Evolutionary conservation across 805 yeast species (phyloP), one percentile per base, ranked within the genome.

Genomic region (Isabelozyma heimii): DNA sequence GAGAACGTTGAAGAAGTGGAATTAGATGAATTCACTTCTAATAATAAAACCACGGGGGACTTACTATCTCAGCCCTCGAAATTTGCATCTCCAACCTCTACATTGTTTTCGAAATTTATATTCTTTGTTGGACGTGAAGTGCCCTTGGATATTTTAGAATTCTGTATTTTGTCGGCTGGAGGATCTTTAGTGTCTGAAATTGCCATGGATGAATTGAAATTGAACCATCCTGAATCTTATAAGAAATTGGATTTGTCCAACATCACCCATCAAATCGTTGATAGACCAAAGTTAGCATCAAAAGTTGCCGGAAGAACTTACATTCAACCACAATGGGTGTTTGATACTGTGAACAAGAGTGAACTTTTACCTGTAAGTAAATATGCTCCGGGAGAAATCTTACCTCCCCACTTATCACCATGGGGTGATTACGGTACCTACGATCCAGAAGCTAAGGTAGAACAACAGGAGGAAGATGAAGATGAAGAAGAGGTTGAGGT

Each of bases 321-420:
- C 63, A 68, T 92, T 43, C 99, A 94, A 73, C 99, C 99, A 15
- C 99, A 94, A 76, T 94, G 99, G 99, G 77, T 94, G 28, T 91
- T 94, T 66, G 99, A 94, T 67, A 85, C 87, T 61, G 73, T 94
- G 52, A 94, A 94, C 74, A 86, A 87, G 70, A 80, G 82, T 44
- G 76, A 80, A 51, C 76, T 94, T 52, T 75, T 87, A 51, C 82
- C 94, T 15, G 97, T 89, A 17, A 84, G 85, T 47, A 78, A 77
- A 47, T 94, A 94, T 64, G 87, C 95, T 41, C 97, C 97, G 5
- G 99, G 99, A 48, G 97, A 92, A 72, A 75, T 89, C 4, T 77
- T 94, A 55, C 99, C 99, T 42, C 97, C 99, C 37, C 99, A 94
- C 70, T 76, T 94, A 61, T 89, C 97, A 46, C 99, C 99, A 75